Evolutionary conservation across 176 grass and related monocot species (phyloP), one percentile per base, ranked within the genome.

Genomic region (Avena insularis): DNA sequence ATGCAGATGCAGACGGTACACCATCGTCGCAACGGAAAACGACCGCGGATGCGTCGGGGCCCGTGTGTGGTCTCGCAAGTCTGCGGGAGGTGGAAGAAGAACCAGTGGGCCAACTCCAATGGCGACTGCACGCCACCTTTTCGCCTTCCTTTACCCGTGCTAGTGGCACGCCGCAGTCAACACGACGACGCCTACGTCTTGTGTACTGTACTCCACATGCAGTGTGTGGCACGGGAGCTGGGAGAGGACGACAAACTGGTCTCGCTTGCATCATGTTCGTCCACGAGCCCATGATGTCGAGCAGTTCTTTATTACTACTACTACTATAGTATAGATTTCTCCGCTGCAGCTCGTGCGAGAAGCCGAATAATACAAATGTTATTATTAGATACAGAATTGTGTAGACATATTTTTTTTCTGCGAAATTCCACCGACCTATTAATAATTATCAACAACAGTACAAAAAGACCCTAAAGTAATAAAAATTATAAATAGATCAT

Each of bases 141-240:
- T 16, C 78, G 13, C 20, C 21, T 10, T 63, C 35, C 2, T 20
- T 62, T 79, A 12, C 53, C 19, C 77, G 77, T 12, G 23, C 16
- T 71, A 71, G 43, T 74, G n/a, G 71, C 71, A 74, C 71, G 71
- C 71, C 23, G 43, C 63, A 38, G 72, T 77, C 71, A 85, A 85
- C 83, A 49, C 17, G 71, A 15, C 3, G 27, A 77, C 36, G 83
- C 45, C 16, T 48, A 23, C 47, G 4, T 15, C 58, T 6, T 8
- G 2, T 17, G 2, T 17, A 2, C 51, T 19, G 2, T 62, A 4
- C 60, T 62, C 60, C 60, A 62, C 60, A n/a, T 17, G 47, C 47
- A 0, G 63, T 3, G 29, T 57, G 27, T 1, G 83, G 27, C 46
- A 15, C 10, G 3, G 21, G n/a, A 74, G 71, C 12, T 25, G 20